Evolutionary conservation across 2,329 filamentous ascomycete species (phyloP).

Genomic region (Diaporthe sp.): DNA sequence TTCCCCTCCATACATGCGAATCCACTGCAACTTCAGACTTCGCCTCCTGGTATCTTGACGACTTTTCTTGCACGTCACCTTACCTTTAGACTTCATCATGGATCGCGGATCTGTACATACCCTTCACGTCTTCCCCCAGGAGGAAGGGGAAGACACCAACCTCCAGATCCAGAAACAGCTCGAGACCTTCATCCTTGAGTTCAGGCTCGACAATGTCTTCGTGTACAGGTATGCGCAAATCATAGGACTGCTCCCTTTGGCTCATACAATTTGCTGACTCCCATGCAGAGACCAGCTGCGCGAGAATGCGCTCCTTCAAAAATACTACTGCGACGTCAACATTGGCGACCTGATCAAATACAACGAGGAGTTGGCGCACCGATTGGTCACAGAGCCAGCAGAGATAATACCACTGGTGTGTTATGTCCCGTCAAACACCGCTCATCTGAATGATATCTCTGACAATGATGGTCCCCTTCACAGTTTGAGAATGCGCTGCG

Average conservation of each 20-base stretch:
- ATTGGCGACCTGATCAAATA: conserved; percentile 96
- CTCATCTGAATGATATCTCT: neutral
- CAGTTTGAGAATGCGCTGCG: conserved; percentile 93
- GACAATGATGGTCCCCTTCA: conserved; percentile 14
- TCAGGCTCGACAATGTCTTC: conserved; percentile 93
- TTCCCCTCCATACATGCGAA: conserved; percentile 16
- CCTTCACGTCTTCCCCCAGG: conserved; percentile 80
- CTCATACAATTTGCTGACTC: conserved; percentile 34
- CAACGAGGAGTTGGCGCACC: conserved; percentile 94
- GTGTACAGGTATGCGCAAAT: conserved; percentile 81
- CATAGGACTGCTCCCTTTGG: no score
- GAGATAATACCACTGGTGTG: conserved; percentile 92
- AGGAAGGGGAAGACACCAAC: conserved; percentile 76
- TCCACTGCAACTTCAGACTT: conserved; percentile 21
- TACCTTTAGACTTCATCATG: conserved; percentile 62
- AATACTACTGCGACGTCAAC: conserved; percentile 96
- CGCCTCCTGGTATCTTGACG: neutral
- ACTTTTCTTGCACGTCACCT: neutral
- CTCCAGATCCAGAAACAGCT: conserved; percentile 82
- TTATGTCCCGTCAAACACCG: neutral
- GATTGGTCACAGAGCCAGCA: conserved; percentile 87
- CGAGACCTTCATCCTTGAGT: conserved; percentile 92
- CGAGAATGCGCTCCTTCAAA: conserved; percentile 93
- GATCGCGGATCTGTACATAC: conserved; percentile 91
- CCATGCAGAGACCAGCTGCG: conserved; percentile 85